phyloP scores from a whole-genome alignment of 2,329 filamentous ascomycete genomes.

The Mycosphaerelloides madeirae region DNA sequence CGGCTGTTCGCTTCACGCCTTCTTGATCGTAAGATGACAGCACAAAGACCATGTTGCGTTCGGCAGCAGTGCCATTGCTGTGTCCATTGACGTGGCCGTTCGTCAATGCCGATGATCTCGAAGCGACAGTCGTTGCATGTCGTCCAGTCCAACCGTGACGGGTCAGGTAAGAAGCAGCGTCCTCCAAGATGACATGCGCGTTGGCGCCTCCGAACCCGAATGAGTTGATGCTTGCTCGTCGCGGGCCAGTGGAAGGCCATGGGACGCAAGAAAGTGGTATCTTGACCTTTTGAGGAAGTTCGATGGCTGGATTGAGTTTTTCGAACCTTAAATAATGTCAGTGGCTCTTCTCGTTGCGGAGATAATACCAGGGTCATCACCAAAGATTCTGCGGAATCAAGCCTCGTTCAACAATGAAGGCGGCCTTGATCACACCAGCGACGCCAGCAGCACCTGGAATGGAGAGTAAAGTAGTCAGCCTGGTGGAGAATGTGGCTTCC shows the following conservation, averaged over 20 bases:
- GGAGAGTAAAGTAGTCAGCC: too few species aligned
- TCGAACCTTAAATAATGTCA: too few species aligned
- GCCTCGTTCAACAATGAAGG: constrained; percentile 22
- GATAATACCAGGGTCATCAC: too few species aligned
- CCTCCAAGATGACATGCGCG: constrained; percentile 26
- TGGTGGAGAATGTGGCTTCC: too few species aligned
- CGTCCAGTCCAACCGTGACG: constrained; percentile 4
- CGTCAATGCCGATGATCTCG: neutral
- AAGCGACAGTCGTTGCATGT: neutral
- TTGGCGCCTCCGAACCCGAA: constrained; percentile 31
- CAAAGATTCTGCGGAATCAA: constrained; percentile 24
- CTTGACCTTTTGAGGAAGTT: too few species aligned
- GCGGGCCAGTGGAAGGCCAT: constrained; percentile 25
- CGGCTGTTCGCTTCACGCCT: constrained; percentile 6
- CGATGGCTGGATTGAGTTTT: too few species aligned
- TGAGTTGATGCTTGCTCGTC: constrained; percentile 17
- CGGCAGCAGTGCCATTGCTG: too few species aligned
- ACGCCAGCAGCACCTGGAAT: constrained; percentile 11
- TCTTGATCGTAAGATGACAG: constrained; percentile 1
- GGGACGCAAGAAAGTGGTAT: too few species aligned
- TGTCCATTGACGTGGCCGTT: neutral
- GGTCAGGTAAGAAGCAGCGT: constrained; percentile 10
- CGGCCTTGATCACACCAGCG: constrained; percentile 15
- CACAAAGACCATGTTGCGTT: neutral
- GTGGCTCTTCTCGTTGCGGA: too few species aligned